phyloP scores from a whole-genome alignment of 441 rosid genomes.

The Pelargonium fulgidum region DNA sequence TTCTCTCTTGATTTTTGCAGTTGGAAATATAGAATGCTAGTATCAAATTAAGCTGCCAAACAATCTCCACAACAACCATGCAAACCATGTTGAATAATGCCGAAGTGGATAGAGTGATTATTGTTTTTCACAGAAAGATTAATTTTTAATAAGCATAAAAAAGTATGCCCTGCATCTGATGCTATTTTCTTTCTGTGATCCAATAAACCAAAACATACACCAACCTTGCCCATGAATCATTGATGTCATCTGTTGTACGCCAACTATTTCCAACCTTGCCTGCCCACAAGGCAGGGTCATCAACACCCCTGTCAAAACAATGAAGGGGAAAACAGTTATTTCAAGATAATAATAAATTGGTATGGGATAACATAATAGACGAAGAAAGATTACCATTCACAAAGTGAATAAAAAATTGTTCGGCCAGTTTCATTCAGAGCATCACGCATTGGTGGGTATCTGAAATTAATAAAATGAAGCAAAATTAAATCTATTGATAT shows the following conservation, averaged over 20 bases:
- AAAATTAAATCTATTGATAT: slow-evolving; percentile 12
- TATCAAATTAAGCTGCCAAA: too few species aligned
- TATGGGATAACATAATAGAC: background rate
- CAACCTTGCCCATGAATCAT: slow-evolving; percentile 93
- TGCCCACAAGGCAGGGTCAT: slow-evolving; percentile 95
- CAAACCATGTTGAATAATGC: too few species aligned
- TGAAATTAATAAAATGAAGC: slow-evolving; percentile 29
- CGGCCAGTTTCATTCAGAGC: slow-evolving; percentile 71
- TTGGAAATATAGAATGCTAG: background rate
- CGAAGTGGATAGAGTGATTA: too few species aligned
- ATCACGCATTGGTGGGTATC: slow-evolving; percentile 94
- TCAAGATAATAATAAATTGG: background rate
- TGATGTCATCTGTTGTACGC: slow-evolving; percentile 94
- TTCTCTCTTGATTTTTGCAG: background rate
- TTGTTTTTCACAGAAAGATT: too few species aligned
- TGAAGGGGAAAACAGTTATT: background rate
- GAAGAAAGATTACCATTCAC: slow-evolving; percentile 68
- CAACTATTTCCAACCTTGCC: slow-evolving; percentile 90
- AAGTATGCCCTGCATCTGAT: too few species aligned
- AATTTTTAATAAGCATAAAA: too few species aligned
- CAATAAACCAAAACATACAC: slow-evolving; percentile 14
- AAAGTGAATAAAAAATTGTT: slow-evolving; percentile 69
- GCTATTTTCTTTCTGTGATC: background rate
- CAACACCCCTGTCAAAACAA: slow-evolving; percentile 63
- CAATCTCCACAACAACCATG: too few species aligned